Conservation (phyloP, 257 asterid genomes). For the Ballota nigra region DNA sequence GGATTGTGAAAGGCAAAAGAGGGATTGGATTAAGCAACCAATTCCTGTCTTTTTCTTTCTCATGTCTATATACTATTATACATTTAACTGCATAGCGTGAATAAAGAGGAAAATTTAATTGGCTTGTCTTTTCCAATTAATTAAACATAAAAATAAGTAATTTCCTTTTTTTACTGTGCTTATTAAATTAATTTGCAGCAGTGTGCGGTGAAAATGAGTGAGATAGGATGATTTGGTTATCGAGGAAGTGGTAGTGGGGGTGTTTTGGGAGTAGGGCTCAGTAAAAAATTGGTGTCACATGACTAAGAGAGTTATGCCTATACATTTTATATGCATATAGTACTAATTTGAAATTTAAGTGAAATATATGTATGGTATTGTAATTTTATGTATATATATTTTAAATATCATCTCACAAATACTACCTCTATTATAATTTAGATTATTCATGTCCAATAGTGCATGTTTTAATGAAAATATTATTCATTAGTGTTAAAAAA, state of each 20-base stretch:
- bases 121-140: conserved; percentile 23
- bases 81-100: conserved; percentile 29
- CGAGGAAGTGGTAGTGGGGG: conserved; percentile 70
- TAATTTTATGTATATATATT: background rate
- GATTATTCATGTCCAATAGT: too few species aligned
- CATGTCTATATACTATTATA: background rate
- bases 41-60: conserved; percentile 37
- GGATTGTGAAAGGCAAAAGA: conserved; percentile 57
- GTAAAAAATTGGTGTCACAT: conserved; percentile 45
- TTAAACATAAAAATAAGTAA: background rate
- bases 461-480: too few species aligned
- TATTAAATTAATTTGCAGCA: conserved; percentile 17
- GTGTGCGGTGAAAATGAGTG: conserved; percentile 33
- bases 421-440: too few species aligned
- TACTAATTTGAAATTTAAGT: too few species aligned
- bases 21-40: conserved; percentile 38
- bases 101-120: conserved; percentile 45
- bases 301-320: conserved; percentile 12
- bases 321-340: too few species aligned
- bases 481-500: too few species aligned
- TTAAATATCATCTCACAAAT: too few species aligned
- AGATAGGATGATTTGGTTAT: conserved; percentile 37
- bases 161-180: conserved; percentile 25
- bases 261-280: conserved; percentile 68
- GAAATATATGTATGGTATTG: background rate